phyloP scores from a whole-genome alignment of 176 grass and related monocot genomes.

The Alopecurus myosuroides region DNA sequence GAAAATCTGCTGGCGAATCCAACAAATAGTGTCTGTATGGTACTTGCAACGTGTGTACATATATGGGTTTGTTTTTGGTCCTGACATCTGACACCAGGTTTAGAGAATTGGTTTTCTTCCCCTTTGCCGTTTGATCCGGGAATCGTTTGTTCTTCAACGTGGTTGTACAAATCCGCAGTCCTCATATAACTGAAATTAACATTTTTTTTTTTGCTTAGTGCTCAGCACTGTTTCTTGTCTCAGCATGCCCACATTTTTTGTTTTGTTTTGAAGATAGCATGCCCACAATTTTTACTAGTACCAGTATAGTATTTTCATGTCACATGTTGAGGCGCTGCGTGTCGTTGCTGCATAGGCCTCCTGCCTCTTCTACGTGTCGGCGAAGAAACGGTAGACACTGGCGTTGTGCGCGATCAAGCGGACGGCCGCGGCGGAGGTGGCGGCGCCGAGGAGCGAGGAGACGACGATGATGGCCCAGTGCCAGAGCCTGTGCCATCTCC shows the following conservation, averaged over 20 bases:
- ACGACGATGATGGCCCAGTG: conserved; percentile 54
- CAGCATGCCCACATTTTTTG: no score
- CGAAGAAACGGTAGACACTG: conserved; percentile 67
- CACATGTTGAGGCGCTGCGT: background rate
- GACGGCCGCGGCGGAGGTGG: conserved; percentile 53
- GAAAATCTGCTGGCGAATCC: background rate
- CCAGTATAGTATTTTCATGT: background rate
- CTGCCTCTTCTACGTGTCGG: conserved; percentile 14
- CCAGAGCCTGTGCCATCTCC: conserved; percentile 48
- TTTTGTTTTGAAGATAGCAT: no score
- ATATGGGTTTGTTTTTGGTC: background rate
- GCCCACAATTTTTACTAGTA: no score
- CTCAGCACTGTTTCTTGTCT: background rate
- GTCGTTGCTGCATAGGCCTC: background rate
- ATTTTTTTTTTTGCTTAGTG: background rate
- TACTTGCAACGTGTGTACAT: conserved; percentile 21
- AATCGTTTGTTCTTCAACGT: conserved; percentile 32
- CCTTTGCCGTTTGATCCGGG: background rate
- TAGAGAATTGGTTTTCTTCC: conserved; percentile 31
- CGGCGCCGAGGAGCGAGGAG: conserved; percentile 40
- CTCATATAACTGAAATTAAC: background rate
- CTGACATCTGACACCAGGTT: background rate
- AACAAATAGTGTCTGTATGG: background rate
- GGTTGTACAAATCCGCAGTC: conserved; percentile 14
- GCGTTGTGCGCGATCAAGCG: conserved; percentile 51